phyloP scores from a whole-genome alignment of 495 filamentous ascomycete genomes.

The Xylaria venustula region DNA sequence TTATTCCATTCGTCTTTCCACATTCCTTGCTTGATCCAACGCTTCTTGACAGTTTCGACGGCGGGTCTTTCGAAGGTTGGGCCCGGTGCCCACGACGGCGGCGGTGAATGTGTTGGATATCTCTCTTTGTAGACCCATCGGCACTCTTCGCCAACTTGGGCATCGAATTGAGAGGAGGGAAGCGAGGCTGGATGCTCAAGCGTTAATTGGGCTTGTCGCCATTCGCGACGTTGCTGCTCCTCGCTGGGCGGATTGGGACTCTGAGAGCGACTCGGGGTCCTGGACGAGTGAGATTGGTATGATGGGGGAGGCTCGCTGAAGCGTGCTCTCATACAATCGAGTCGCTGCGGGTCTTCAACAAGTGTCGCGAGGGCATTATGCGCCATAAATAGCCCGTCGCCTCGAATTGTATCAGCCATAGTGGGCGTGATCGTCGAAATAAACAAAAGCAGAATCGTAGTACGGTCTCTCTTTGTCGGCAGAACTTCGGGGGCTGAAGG shows the following conservation, averaged over 20 bases:
- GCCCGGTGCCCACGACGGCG: too few relatives aligned
- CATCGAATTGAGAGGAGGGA: not conserved
- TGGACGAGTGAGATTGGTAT: not conserved
- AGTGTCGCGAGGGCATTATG: not conserved
- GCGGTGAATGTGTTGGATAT: not conserved
- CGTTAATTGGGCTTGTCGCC: rapidly evolving
- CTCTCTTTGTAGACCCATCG: not conserved
- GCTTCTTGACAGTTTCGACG: conserved; percentile 13
- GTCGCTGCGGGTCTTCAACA: not conserved
- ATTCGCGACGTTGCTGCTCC: not conserved
- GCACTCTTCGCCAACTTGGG: not conserved
- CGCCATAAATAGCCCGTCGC: not conserved
- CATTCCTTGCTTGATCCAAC: conserved; percentile 31
- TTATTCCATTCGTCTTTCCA: conserved; percentile 16
- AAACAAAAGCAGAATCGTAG: too few relatives aligned
- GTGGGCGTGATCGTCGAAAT: too few relatives aligned
- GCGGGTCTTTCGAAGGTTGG: not conserved
- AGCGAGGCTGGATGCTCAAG: not conserved
- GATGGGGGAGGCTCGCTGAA: not conserved
- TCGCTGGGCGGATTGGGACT: not conserved
- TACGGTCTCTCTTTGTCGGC: too few relatives aligned
- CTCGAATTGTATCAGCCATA: not conserved
- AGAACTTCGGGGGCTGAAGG: too few relatives aligned
- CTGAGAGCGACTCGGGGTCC: not conserved
- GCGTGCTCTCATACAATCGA: not conserved